Percentiles rank a stretch among this genome's conserved stretches.
phyloP scores from a whole-genome alignment of 2,329 filamentous ascomycete species.

The Neofusicoccum sp. region DNA sequence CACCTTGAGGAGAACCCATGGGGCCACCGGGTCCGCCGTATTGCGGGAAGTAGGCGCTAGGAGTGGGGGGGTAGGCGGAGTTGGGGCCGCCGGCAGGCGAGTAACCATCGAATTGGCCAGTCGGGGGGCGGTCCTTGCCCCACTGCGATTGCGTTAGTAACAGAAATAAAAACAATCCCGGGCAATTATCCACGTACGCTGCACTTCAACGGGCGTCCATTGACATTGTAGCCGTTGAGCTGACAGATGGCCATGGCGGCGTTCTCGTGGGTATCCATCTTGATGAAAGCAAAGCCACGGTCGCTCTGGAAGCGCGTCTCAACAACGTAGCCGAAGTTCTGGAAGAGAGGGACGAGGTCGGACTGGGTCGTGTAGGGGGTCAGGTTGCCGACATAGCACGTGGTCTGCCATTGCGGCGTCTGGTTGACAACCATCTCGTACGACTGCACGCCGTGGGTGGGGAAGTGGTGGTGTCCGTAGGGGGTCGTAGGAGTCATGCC shows the following conservation, averaged over 20 bases:
- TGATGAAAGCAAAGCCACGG: conserved; percentile 96
- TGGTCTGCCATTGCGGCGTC: conserved; percentile 97
- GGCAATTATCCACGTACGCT: conserved; percentile 70
- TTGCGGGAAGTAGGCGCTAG: conserved; percentile 86
- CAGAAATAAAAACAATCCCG: conserved; percentile 24
- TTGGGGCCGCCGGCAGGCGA: conserved; percentile 70
- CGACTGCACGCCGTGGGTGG: conserved; percentile 92
- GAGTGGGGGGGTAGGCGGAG: conserved; percentile 76
- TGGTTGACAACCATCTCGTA: conserved; percentile 97
- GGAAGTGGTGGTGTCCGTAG: conserved; percentile 96
- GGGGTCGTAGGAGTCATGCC: conserved; percentile 97
- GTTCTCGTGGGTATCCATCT: conserved; percentile 98
- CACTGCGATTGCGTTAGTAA: conserved; percentile 63
- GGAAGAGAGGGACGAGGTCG: conserved; percentile 95
- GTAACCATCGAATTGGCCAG: conserved; percentile 78
- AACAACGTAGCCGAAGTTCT: conserved; percentile 97
- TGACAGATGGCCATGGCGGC: conserved; percentile 98
- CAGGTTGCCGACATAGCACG: conserved; percentile 95
- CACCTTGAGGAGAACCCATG: conserved; percentile 62
- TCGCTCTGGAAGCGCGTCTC: conserved; percentile 98
- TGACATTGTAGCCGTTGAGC: conserved; percentile 96
- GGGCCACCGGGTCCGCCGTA: conserved; percentile 73
- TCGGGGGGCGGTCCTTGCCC: conserved; percentile 98
- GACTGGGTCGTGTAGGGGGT: conserved; percentile 97
- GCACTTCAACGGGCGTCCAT: conserved; percentile 95